Evolutionary conservation across 2,329 filamentous ascomycete genomes (phyloP), one percentile per base, ranked within the genome.

Genomic region (Fusarium temperatum): DNA sequence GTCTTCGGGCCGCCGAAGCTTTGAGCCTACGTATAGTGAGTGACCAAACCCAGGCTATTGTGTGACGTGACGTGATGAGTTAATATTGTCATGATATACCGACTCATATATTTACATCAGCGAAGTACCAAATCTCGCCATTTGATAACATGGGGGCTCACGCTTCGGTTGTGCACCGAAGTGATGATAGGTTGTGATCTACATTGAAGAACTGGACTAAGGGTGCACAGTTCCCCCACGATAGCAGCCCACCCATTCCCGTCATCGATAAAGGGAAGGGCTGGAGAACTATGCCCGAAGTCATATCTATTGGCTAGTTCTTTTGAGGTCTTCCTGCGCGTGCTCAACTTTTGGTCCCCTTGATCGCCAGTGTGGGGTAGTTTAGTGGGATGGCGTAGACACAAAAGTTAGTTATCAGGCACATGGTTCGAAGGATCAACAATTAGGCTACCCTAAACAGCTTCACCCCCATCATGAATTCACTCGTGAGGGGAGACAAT

Each of bases 271-370:
- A 59, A 66, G 39, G 26, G 51, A 58, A 47, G 41, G 36, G 32
- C 30, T 38, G 44, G 32, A 38, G 42, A 71, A 60, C n/a, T 35
- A 36, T 17, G 24, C 35, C 11, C 15, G 18, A 39, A 26, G 47
- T 24, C 48, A 54, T 55, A 65, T 62, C 59, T 48, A 72, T 68
- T 74, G 63, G 71, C 32, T 65, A 32, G 9, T 48, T 44, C 53
- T 51, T 28, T 63, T 42, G 35, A 57, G 30, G 56, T 58, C 45
- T 30, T 42, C 15, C 47, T 55, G 71, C 71, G 71, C 67, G 67
- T 74, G 71, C 63, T 61, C 71, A 63, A 24, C 30, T 61, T 68
- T 60, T 74, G 70, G 62, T 71, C 70, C 70, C 70, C 71, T 71
- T 74, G 71, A 74, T 74, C 71, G 71, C 35, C 67, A 55, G 51